Conservation (phyloP, 163 green algal genomes). For the Coccomyxa subellipsoidea region DNA sequence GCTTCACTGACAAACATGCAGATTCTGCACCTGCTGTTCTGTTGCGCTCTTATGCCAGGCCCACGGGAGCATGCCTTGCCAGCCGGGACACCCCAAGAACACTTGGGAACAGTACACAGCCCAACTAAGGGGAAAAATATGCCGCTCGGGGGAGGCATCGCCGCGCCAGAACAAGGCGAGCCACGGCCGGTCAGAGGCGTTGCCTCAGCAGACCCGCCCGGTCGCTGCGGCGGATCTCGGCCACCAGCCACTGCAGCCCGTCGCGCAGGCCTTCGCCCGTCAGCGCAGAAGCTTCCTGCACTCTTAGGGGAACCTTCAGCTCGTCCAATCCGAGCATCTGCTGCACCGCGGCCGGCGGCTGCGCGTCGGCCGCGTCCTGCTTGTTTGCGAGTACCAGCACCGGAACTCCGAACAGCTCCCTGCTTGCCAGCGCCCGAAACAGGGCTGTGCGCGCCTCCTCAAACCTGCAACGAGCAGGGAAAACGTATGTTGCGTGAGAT, state of each 20-base stretch:
- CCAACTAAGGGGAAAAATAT: too few species aligned
- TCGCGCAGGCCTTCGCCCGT: constrained; percentile 71
- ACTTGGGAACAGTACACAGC: too few species aligned
- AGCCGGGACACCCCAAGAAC: too few species aligned
- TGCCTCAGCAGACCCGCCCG: constrained; percentile 24
- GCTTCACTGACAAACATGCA: too few species aligned
- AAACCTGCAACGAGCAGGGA: constrained; percentile 54
- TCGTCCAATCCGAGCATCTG: constrained; percentile 49
- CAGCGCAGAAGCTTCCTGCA: constrained; percentile 56
- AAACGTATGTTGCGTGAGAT: neutral
- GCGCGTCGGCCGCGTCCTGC: constrained; percentile 53
- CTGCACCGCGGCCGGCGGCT: constrained; percentile 39
- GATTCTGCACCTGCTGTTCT: too few species aligned
- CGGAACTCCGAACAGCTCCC: constrained; percentile 75
- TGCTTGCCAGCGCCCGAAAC: constrained; percentile 66
- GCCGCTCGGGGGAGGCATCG: too few species aligned
- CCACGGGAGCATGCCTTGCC: too few species aligned
- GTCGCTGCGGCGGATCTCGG: constrained; percentile 49
- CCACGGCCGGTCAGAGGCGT: constrained; percentile 3
- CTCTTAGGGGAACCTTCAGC: constrained; percentile 27
- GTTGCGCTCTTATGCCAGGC: too few species aligned
- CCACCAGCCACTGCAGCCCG: constrained; percentile 78
- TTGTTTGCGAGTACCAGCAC: constrained; percentile 86
- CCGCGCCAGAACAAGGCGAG: too few species aligned
- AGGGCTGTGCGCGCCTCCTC: constrained; percentile 80